These are phyloP conservation scores for Aspergillus sp. DNA, from an alignment of 2,329 filamentous ascomycete species.

Conservation along the genomic window DNA sequence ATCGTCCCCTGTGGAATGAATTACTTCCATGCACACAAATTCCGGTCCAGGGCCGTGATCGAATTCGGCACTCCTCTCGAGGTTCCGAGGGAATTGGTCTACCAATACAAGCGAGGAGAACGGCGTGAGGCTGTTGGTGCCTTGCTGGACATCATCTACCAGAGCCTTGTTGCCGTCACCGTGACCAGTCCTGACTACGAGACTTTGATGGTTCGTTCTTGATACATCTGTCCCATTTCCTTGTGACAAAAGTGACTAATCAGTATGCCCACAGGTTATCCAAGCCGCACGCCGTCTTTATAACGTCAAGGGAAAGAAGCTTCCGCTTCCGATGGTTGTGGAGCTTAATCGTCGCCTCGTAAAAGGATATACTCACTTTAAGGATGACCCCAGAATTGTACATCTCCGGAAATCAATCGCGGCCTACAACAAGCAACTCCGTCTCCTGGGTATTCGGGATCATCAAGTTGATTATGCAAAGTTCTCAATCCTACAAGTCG, in stretches of 20 bases:
- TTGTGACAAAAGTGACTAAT: constrained; percentile 23
- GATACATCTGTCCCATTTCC: neutral
- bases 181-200: constrained; percentile 92
- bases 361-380: constrained; percentile 86
- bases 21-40: constrained; percentile 98
- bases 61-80: constrained; percentile 91
- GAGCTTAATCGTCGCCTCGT: constrained; percentile 89
- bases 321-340: constrained; percentile 84
- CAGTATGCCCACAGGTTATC: constrained; percentile 53
- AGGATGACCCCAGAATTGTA: constrained; percentile 78
- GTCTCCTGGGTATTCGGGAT: constrained; percentile 79
- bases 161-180: constrained; percentile 78
- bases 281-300: constrained; percentile 90
- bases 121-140: constrained; percentile 79
- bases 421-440: constrained; percentile 79
- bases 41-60: constrained; percentile 88
- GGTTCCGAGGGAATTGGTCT: constrained; percentile 71
- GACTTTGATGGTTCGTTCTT: constrained; percentile 66
- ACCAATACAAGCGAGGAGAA: constrained; percentile 76
- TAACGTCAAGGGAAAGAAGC: constrained; percentile 87
- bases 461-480: constrained; percentile 91
- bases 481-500: constrained; percentile 68
- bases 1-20: constrained; percentile 99
- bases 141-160: constrained; percentile 78
- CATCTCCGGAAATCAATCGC: constrained; percentile 67